phyloP scores from a whole-genome alignment of 306 rosid genomes.

The Prunus salicina region DNA sequence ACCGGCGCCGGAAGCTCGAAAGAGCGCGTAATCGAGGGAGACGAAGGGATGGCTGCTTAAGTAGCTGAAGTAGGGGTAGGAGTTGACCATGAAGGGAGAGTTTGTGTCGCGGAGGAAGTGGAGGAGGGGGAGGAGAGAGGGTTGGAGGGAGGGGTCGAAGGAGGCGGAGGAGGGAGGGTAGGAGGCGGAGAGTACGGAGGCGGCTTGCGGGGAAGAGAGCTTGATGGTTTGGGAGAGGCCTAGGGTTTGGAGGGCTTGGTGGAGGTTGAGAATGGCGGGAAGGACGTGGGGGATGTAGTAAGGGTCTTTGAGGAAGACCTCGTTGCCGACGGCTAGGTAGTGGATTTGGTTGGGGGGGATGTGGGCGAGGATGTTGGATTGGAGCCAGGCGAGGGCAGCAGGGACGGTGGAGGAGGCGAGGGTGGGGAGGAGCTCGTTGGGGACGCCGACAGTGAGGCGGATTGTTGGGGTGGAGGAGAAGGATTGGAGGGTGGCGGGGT shows the following conservation, averaged over 20 bases:
- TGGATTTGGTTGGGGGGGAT: slow-evolving; percentile 17
- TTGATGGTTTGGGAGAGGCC: slow-evolving; percentile 15
- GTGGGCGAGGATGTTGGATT: slow-evolving; percentile 14
- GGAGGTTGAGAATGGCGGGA: slow-evolving; percentile 33
- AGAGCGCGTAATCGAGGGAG: slow-evolving; percentile 27
- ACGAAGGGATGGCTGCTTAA: slow-evolving; percentile 3
- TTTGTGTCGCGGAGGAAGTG: slow-evolving; percentile 12
- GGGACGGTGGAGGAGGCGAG: slow-evolving; percentile 11
- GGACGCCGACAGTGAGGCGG: slow-evolving; percentile 22
- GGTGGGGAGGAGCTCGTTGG: slow-evolving; percentile 38
- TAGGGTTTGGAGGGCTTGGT: slow-evolving; percentile 34
- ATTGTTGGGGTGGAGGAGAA: slow-evolving; percentile 24
- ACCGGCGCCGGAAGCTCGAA: background rate
- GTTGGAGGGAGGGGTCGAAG: slow-evolving; percentile 13
- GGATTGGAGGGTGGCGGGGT: slow-evolving; percentile 16
- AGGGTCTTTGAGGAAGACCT: slow-evolving; percentile 31
- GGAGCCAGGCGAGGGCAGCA: slow-evolving; percentile 27
- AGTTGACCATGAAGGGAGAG: slow-evolving; percentile 34
- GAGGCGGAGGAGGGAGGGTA: slow-evolving; percentile 28
- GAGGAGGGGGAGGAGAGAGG: slow-evolving; percentile 18
- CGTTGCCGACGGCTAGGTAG: slow-evolving; percentile 34
- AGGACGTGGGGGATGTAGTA: slow-evolving; percentile 24
- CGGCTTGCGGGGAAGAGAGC: slow-evolving; percentile 31
- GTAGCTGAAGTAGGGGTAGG: slow-evolving; percentile 34
- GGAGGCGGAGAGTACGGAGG: slow-evolving; percentile 14